phyloP scores from a whole-genome alignment of 1,284 basidiomycete species.

The Gymnopus androsaceus region DNA sequence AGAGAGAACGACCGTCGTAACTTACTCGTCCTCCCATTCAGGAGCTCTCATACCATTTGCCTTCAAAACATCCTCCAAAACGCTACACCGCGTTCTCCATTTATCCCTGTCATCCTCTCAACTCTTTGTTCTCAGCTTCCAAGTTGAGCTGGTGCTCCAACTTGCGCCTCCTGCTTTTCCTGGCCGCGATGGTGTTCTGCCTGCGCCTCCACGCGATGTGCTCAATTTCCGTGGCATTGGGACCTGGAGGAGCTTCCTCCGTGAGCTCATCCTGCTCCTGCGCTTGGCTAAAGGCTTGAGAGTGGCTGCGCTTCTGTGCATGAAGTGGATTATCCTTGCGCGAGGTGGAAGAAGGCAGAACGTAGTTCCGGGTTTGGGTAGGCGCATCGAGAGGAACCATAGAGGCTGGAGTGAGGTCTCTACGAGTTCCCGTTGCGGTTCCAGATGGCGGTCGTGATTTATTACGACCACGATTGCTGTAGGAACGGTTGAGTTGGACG shows the following conservation, averaged over 20 bases:
- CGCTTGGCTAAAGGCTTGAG: slow-evolving; percentile 43
- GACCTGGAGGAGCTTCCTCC: slow-evolving; percentile 28
- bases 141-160: slow-evolving; percentile 68
- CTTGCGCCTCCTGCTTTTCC: slow-evolving; percentile 75
- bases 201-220: slow-evolving; percentile 77
- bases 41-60: slow-evolving; percentile 35
- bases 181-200: slow-evolving; percentile 80
- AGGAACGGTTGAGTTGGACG: slow-evolving; percentile 23
- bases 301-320: slow-evolving; percentile 59
- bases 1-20: background rate
- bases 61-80: slow-evolving; percentile 47
- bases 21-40: background rate
- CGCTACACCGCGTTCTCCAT: slow-evolving; percentile 57
- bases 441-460: slow-evolving; percentile 4
- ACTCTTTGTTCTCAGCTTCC: slow-evolving; percentile 50
- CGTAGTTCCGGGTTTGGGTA: slow-evolving; percentile 51
- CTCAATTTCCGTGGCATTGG: slow-evolving; percentile 51
- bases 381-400: slow-evolving; percentile 53
- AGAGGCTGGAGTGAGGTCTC: slow-evolving; percentile 39
- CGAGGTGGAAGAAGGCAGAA: slow-evolving; percentile 56
- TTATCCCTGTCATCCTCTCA: slow-evolving; percentile 53
- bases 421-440: slow-evolving; percentile 37
- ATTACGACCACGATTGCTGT: slow-evolving; percentile 38
- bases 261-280: slow-evolving; percentile 38
- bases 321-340: slow-evolving; percentile 51